Evolutionary conservation across 805 yeast genomes (phyloP), one percentile per base, ranked within the genome.

Genomic region (Pichia rugopelliculosa): DNA sequence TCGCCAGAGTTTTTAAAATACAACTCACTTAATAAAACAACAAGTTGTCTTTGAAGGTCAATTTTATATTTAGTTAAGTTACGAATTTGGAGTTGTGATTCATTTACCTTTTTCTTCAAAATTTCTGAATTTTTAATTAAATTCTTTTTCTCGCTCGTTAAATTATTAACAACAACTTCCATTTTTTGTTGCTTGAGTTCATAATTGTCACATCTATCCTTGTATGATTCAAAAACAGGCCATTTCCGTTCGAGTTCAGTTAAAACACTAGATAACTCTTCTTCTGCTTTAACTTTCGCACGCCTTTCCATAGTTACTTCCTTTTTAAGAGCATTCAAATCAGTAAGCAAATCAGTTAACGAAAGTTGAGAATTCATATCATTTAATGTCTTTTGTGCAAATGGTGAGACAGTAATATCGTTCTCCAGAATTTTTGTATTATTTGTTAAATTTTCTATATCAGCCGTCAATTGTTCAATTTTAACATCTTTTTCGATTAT

Each of bases 11-110:
- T 76, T 41, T 79, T 73, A 1, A 84, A 68, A 25, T 79, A 72
- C 2, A 86, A 71, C 58, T 85, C 87, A 15, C 84, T 75, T 36
- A 91, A 70, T 34, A 89, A 71, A 42, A 73, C 75, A 55, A 86
- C 87, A n/a, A 93, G 75, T 61, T 91, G 98, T 39, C 81, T 79
- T 7, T 95, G 86, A 36, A 91, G 68, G 58, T 91, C 97, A 25
- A 73, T 67, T 39, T 83, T 76, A 53, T 83, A 80, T 48, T 74
- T 76, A 40, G 74, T 72, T 52, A 84, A 61, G 6, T 76, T 67
- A 15, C 61, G 65, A 13, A 74, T 59, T 54, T 79, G 83, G 23
- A 68, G 61, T 52, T 73, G 73, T 39, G 68, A 62, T 46, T 78
- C 84, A 12, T 64, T 59, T 30, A 61, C 53, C 42, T 62, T 68